Base-by-base conservation (phyloP, 306 rosid species). In the Glycine soja region DNA sequence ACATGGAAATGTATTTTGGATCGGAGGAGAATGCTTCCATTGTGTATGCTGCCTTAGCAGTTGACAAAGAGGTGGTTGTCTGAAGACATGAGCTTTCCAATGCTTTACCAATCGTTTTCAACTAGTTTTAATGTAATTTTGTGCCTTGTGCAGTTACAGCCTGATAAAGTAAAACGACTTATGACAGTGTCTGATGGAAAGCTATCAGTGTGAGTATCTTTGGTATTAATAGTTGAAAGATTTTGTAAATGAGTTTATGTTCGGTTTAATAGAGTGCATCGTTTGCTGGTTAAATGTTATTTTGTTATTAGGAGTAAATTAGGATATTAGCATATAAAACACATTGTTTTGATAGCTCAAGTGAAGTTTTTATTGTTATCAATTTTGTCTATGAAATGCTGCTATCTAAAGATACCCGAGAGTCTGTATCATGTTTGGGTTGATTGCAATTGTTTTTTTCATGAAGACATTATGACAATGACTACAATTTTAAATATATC, bases 81-180 rank as follows among this genome's bases (percentile, higher is more conserved):
- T 68, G 15, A 51, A 48, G 8, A 57, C 34, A 24, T 80, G 16
- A 45, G 46, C 72, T 74, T 74, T 78, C n/a, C 74, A 58, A 40
- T 81, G 50, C 77, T 75, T 24, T 70, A 66, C 3, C 78, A 57
- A 1, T 67, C 10, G 1, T 57, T 40, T 77, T 70, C 63, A 38
- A 5, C 71, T 19, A 52, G 62, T 52, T 81, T 61, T 72, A 38
- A 76, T 7, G 19, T 53, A 19, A 42, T 30, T 73, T 0, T 18
- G 59, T 74, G 52, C 76, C 69, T 64, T 74, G 1, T 81, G 80
- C 84, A 81, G 84, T 89, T 95, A 92, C 99, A 93, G 81, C 99
- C 98, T 7, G 93, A 93, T 80, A 95, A 95, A 80, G 97, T 95
- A 71, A 91, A 86, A 85, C 90, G 94, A 78, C 61, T 67, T 74